These are phyloP conservation scores for Cicer pinnatifidum DNA, from an alignment of 306 rosid species.

Conservation along the genomic window DNA sequence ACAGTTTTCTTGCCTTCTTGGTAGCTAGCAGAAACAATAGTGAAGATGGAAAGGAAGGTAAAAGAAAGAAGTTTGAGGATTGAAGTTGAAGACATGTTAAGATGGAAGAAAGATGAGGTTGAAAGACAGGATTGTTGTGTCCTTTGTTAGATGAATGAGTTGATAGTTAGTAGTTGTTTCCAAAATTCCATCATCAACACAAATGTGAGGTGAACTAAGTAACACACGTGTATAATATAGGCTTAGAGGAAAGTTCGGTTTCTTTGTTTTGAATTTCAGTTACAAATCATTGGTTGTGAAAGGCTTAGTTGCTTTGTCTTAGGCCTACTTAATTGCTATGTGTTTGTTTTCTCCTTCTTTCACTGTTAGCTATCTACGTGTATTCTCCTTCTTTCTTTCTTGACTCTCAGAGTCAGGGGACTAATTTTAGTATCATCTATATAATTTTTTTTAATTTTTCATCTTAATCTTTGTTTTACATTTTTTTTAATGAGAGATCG, in stretches of 20 bases:
- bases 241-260: conserved; percentile 41
- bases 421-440: too few relatives aligned
- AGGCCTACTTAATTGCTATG: neutral
- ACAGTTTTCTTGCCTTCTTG: neutral
- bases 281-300: conserved; percentile 32
- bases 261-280: conserved; percentile 31
- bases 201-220: neutral
- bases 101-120: neutral
- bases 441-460: too few relatives aligned
- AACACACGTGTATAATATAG: neutral
- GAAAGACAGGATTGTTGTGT: neutral
- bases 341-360: conserved; percentile 22
- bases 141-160: conserved; percentile 9
- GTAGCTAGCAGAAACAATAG: conserved; percentile 7
- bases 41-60: conserved; percentile 5
- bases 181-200: conserved; percentile 5
- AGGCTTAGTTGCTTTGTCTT: conserved; percentile 7
- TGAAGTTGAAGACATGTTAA: neutral
- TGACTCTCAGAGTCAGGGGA: too few relatives aligned
- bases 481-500: too few relatives aligned
- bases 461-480: too few relatives aligned
- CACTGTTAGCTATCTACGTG: neutral
- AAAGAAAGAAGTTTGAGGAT: conserved; percentile 34
- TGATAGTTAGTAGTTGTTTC: conserved; percentile 12
- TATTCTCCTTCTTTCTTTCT: neutral